Conservation (phyloP, 108 stramenopile genomes). For the Cyclotella cryptica region DNA sequence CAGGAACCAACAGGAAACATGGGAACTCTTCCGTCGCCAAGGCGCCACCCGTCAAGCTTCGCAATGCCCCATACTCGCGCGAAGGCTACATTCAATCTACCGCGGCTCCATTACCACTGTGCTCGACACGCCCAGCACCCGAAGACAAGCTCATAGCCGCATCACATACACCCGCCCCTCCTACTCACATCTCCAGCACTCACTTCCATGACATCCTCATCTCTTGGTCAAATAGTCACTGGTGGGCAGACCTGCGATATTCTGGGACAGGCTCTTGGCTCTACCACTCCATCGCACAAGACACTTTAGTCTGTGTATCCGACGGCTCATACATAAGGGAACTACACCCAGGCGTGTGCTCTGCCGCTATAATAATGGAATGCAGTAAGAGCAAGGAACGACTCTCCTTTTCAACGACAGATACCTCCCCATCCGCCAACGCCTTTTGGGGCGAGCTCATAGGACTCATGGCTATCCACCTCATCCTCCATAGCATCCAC, state of each 20-base stretch:
- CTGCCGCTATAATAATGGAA: constrained; percentile 11
- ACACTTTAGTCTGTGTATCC: background rate
- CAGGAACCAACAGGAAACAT: too few relatives aligned
- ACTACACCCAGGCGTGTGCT: constrained; percentile 12
- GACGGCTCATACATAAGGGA: constrained; percentile 20
- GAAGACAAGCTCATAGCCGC: too few relatives aligned
- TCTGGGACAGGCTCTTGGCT: background rate
- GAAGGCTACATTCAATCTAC: too few relatives aligned
- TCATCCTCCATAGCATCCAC: background rate
- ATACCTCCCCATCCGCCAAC: background rate
- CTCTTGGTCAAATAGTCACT: constrained; percentile 12
- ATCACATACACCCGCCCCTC: too few relatives aligned
- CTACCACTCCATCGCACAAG: background rate
- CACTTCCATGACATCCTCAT: constrained; percentile 3
- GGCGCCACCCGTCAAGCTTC: too few relatives aligned
- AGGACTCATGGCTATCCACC: constrained; percentile 21
- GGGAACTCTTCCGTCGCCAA: too few relatives aligned
- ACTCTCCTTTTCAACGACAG: background rate
- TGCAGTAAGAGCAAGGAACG: constrained; percentile 10
- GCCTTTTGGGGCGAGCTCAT: constrained; percentile 24
- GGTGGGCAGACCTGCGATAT: constrained; percentile 1
- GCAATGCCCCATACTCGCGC: too few relatives aligned
- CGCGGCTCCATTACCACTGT: too few relatives aligned
- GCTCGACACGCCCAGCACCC: too few relatives aligned
- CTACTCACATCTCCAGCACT: too few relatives aligned